Evolutionary conservation across 768 basidiomycete genomes (phyloP).

Genomic region (Psilocybe cyanescens): DNA sequence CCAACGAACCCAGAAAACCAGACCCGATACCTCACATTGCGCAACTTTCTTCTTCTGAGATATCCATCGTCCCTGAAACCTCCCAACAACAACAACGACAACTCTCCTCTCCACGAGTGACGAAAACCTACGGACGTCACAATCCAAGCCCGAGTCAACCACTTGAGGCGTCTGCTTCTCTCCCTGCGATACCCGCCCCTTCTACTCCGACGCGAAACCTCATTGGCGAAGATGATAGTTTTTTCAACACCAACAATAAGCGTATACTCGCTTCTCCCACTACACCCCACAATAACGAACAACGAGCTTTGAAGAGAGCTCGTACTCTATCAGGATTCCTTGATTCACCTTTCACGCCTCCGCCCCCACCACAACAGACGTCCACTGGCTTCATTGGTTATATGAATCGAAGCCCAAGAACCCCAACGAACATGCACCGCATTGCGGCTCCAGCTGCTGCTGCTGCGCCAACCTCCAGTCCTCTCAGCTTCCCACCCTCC

Average conservation of each 20-base stretch:
- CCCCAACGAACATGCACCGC: background rate
- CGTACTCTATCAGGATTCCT: conserved; percentile 11
- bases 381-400: background rate
- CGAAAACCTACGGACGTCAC: conserved; percentile 13
- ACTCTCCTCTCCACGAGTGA: conserved; percentile 15
- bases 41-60: background rate
- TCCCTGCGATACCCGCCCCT: conserved; percentile 21
- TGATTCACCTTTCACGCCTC: background rate
- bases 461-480: conserved; percentile 11
- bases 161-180: conserved; percentile 13
- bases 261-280: conserved; percentile 10
- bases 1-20: conserved; percentile 37
- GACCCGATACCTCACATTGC: conserved; percentile 38
- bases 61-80: background rate
- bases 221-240: background rate
- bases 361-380: background rate
- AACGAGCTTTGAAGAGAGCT: conserved; percentile 20
- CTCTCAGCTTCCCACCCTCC: background rate
- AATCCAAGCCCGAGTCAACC: conserved; percentile 1
- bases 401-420: background rate
- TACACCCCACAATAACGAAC: conserved; percentile 5
- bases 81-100: background rate
- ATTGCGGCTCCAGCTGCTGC: background rate
- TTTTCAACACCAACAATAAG: conserved; percentile 24
- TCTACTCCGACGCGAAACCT: conserved; percentile 16